Conservation (phyloP, 1,284 basidiomycete species). For the Vanrija sp. region DNA sequence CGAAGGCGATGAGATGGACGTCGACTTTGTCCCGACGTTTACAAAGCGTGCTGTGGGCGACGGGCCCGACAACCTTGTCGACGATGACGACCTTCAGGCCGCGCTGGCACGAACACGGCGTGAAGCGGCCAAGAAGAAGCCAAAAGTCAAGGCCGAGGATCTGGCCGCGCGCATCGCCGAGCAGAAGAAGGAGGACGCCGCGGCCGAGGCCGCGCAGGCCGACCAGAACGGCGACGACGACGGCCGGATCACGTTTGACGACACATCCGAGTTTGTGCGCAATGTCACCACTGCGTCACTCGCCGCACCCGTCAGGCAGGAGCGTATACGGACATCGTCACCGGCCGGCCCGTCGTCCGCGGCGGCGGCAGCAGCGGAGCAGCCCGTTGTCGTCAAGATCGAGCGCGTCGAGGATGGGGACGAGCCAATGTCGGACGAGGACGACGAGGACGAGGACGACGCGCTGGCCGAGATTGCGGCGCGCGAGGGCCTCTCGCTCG, state of each 20-base stretch:
- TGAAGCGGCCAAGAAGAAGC: conserved; percentile 71
- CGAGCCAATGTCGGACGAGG: conserved; percentile 58
- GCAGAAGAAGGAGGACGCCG: conserved; percentile 52
- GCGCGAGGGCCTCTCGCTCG: conserved; percentile 46
- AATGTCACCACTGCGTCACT: conserved; percentile 62
- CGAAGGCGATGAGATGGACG: conserved; percentile 67
- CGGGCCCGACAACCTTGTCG: conserved; percentile 82
- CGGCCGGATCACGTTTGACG: conserved; percentile 80
- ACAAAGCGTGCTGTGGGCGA: conserved; percentile 52
- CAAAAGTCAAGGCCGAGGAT: conserved; percentile 78
- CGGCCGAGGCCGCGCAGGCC: conserved; percentile 53
- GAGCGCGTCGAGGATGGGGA: conserved; percentile 51
- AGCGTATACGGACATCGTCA: conserved; percentile 26
- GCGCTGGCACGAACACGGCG: conserved; percentile 80
- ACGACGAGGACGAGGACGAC: conserved; percentile 70
- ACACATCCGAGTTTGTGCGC: conserved; percentile 94
- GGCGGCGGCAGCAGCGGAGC: conserved; percentile 51
- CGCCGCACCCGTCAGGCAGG: conserved; percentile 40
- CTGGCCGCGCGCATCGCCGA: conserved; percentile 71
- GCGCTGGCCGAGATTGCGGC: conserved; percentile 48
- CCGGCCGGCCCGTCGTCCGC: conserved; percentile 11
- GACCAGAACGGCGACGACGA: conserved; percentile 62
- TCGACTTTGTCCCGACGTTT: conserved; percentile 59
- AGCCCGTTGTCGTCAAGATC: conserved; percentile 52
- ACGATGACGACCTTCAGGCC: conserved; percentile 97